Conservation (phyloP, 1,284 basidiomycete species). For the Ganoderma multipileum region DNA sequence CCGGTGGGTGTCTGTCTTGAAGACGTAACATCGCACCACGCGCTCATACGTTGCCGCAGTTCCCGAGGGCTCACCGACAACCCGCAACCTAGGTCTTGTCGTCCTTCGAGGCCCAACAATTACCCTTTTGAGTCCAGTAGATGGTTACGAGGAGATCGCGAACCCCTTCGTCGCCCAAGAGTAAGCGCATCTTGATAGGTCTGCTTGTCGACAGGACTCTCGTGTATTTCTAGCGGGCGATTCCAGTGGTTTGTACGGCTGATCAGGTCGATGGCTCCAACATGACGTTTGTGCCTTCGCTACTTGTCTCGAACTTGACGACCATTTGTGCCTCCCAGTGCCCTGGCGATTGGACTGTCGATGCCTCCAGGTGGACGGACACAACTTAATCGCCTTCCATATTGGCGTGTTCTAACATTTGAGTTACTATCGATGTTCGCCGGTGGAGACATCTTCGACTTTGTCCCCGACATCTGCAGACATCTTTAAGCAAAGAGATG, state of each 20-base stretch:
- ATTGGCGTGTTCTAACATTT: too few species aligned
- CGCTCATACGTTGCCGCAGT: constrained; percentile 16
- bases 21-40: constrained; percentile 22
- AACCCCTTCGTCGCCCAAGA: constrained; percentile 78
- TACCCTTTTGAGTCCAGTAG: constrained; percentile 90
- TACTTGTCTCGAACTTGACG: neutral
- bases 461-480: too few species aligned
- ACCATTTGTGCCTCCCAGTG: neutral
- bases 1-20: constrained; percentile 49
- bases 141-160: constrained; percentile 90
- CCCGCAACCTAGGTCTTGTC: constrained; percentile 80
- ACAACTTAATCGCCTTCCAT: neutral
- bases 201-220: neutral
- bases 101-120: constrained; percentile 94
- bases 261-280: neutral
- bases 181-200: constrained; percentile 6
- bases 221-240: constrained; percentile 8
- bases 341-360: neutral
- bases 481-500: neutral
- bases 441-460: neutral
- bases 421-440: neutral
- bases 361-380: neutral
- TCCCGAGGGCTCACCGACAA: constrained; percentile 69
- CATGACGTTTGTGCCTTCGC: neutral
- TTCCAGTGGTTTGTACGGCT: neutral